Conservation (phyloP, 2,329 filamentous ascomycete genomes). For the Tolypocladium amazonense region DNA sequence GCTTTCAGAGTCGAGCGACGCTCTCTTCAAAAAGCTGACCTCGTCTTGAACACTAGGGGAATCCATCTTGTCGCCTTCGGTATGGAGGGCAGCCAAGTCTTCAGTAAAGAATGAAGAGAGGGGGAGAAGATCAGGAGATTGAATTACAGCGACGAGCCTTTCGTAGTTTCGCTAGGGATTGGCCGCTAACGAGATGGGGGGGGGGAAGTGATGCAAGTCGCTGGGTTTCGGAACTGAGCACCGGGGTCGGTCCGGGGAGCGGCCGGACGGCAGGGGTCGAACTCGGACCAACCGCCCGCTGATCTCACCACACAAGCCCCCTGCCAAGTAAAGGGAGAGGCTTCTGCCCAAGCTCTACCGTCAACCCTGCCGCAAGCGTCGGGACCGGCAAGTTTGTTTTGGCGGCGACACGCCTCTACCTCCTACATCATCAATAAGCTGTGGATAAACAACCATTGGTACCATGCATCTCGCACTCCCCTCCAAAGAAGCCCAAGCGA, state of each 20-base stretch:
- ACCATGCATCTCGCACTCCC: not conserved
- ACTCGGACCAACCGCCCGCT: not conserved
- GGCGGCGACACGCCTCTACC: not conserved
- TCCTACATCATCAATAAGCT: not conserved
- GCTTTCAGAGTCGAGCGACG: not conserved
- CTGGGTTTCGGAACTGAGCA: not conserved
- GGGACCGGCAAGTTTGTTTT: not conserved
- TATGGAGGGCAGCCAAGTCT: not conserved
- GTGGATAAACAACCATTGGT: not conserved
- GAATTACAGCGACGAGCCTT: not conserved
- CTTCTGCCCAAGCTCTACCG: not conserved
- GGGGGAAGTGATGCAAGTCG: not conserved
- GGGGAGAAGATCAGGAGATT: not conserved
- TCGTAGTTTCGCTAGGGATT: not conserved
- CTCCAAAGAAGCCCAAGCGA: not conserved
- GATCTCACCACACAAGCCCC: not conserved
- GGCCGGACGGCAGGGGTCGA: not conserved
- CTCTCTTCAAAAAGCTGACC: not conserved
- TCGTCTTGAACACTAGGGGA: not conserved
- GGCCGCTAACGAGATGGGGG: not conserved
- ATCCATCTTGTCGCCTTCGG: not conserved
- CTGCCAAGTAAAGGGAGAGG: not conserved
- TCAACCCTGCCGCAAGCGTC: not conserved
- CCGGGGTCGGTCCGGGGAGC: not conserved
- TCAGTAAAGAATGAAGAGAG: not conserved